Evolutionary conservation across 1,139 yeast species (phyloP), one percentile per base, ranked within the genome.

Genomic region (Kurtzmaniella quercitrusa): DNA sequence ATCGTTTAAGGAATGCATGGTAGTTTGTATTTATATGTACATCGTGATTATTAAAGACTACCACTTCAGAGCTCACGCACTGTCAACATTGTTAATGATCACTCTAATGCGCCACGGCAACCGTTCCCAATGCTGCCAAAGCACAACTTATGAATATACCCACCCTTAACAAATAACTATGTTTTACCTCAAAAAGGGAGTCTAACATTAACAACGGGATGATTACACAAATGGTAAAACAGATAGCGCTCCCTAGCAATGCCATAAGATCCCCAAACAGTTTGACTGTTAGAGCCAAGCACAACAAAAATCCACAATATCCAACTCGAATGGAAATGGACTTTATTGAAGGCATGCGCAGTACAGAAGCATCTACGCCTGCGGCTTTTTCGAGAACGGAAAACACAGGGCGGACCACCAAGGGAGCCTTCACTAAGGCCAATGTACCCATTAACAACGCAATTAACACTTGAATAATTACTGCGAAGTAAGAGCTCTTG

Each of bases 211-310:
- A 56, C 14, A 86, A 68, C 3, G 97, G 97, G 24, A 89, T 70
- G 3, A 88, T 79, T 47, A 90, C 68, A 58, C 97, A 91, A 39
- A 90, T 82, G 1, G 84, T 75, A 58, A 85, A 85, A 54, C 96
- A 88, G 42, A 91, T 70, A 2, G 90, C 81, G 33, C 93, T 79
- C 3, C 97, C 97, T 52, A 88, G 68, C 43, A 90, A 79, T 8
- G 96, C 88, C 63, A 91, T 83, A 46, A 90, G 76, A 55, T 81
- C 81, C 48, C 94, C 96, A 63, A 90, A 91, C 29, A 83, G 81
- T 4, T 88, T 87, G 55, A 87, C 77, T 2, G 79, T 46, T 29
- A 85, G 69, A 1, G 95, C 78, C 41, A 82, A 60, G 2, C 65
- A 42, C 27, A 85, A 57, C n/a, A 69, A 54, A 3, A 65, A 40